Conservation (phyloP, 2,329 filamentous ascomycete species). For the Microsporum ferrugineum region DNA sequence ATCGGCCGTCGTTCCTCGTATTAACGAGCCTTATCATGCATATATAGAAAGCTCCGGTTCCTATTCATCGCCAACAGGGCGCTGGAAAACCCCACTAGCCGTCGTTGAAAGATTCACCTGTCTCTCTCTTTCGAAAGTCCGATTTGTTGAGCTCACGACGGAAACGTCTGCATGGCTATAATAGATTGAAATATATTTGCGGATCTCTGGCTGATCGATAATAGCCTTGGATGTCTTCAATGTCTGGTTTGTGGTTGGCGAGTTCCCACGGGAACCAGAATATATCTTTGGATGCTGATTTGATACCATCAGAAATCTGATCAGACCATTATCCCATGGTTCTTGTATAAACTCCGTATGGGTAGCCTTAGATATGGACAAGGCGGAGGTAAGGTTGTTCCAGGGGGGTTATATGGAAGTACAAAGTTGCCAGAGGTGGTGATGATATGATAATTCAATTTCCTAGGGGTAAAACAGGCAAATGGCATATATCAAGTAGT, state of each 20-base stretch:
- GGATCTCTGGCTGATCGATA: not conserved
- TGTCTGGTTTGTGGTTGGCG: not conserved
- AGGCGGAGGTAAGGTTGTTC: not conserved
- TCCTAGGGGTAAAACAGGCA: not conserved
- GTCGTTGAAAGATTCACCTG: not conserved
- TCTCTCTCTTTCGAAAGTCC: not conserved
- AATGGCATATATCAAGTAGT: not conserved
- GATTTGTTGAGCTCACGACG: not conserved
- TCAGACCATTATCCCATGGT: not conserved
- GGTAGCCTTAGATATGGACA: no score
- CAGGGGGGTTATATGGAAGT: not conserved
- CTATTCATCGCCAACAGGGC: no score
- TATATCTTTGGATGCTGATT: not conserved
- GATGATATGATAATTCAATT: not conserved
- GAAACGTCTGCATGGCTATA: not conserved
- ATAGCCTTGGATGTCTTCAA: not conserved
- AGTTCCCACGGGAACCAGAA: not conserved
- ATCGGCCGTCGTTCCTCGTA: not conserved
- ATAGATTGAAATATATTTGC: not conserved
- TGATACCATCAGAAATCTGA: not conserved
- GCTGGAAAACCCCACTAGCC: no score
- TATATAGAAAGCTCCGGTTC: no score
- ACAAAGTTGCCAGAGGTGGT: no score
- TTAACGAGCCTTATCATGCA: no score
- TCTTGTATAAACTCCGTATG: not conserved